phyloP scores from a whole-genome alignment of 1,284 basidiomycete genomes.

The Ustilago xerochloae region DNA sequence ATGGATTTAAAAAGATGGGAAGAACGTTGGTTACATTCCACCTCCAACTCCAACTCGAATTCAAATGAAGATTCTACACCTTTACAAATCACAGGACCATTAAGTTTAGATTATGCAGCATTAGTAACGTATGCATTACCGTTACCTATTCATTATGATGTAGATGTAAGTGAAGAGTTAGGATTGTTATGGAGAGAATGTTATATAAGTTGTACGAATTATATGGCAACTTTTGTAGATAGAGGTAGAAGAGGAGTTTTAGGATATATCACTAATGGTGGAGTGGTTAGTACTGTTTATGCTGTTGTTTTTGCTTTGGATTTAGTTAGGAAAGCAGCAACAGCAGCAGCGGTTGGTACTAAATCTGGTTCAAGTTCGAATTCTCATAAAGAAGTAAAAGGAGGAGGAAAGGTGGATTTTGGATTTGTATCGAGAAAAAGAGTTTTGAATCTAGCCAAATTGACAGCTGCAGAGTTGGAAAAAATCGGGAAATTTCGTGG shows the following conservation, averaged over 20 bases:
- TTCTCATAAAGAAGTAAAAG: not conserved
- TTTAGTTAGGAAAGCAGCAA: constrained; percentile 11
- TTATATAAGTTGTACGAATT: constrained; percentile 45
- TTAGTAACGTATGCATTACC: constrained; percentile 46
- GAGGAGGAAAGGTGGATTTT: constrained; percentile 16
- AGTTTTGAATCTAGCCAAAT: constrained; percentile 14
- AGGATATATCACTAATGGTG: constrained; percentile 27
- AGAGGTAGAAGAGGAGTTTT: constrained; percentile 17
- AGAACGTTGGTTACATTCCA: constrained; percentile 35
- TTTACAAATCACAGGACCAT: constrained; percentile 26
- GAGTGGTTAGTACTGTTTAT: constrained; percentile 35
- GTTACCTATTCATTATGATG: constrained; percentile 28
- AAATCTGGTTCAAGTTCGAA: too few species aligned
- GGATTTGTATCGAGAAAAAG: constrained; percentile 12
- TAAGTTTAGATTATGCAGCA: constrained; percentile 44
- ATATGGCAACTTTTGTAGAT: constrained; percentile 44
- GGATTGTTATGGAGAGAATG: constrained; percentile 28
- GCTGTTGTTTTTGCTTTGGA: constrained; percentile 33
- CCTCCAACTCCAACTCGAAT: not conserved
- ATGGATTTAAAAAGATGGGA: constrained; percentile 52
- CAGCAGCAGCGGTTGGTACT: not conserved
- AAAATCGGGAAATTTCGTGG: not conserved
- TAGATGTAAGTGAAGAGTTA: constrained; percentile 23
- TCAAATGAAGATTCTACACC: constrained; percentile 5
- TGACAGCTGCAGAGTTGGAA: constrained; percentile 17